Base-by-base conservation (phyloP, 2,329 filamentous ascomycete genomes). In the Colletotrichum kahawae region DNA sequence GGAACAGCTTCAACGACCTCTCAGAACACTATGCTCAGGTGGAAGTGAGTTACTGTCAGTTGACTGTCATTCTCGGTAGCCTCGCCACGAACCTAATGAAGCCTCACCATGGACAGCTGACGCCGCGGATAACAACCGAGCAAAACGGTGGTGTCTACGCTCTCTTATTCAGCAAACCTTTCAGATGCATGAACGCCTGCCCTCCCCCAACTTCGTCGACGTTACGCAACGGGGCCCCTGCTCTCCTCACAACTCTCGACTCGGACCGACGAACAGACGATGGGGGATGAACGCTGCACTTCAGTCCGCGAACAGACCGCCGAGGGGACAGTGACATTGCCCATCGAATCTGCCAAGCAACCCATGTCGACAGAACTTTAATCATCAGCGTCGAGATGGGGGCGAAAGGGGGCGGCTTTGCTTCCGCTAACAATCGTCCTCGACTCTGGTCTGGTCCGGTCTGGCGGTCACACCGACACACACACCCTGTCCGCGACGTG, bases 341-440 rank as follows among this genome's bases (percentile, higher is more conserved):
- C 70, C 48, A 51, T 57, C 48, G 43, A 62, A 75, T 18, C 57
- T 60, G 59, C 51, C 70, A 74, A 70, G 70, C 70, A 70, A 65
- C 70, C 70, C 74, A 31, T 68, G 64, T 74, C 60, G 51, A 51
- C 24, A 74, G 31, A 76, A 74, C 74, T 54, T 76, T 76, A 65
- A 65, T 71, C 36, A 65, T 14, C 56, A 69, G 66, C 8, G 57
- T 60, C 29, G 24, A 21, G 21, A 34, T 27, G 62, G 57, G 29
- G 62, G 27, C 18, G 33, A 71, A 48, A 67, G 69, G 31, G 27
- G 62, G 54, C 63, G 68, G 64, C 48, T 69, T 60, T 63, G 33
- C 33, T 56, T 36, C 67, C 59, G 48, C 24, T 62, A 43, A 43
- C 38, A 75, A 33, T n/a, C 21, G 36, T 16, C 24, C 29, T 48